phyloP scores from a whole-genome alignment of 169 alveolate species.

The Plasmodium vivax region DNA sequence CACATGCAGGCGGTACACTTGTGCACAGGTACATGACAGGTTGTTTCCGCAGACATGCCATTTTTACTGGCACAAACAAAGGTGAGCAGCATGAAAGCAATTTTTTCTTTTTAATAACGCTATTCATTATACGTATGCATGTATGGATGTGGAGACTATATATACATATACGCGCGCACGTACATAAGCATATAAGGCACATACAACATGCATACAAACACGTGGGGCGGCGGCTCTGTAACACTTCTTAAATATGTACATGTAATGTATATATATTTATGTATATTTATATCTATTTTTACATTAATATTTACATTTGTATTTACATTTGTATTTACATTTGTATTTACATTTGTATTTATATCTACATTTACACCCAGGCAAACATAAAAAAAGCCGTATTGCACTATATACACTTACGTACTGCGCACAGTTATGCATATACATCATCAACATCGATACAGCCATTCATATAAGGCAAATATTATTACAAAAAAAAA shows the following conservation, averaged over 20 bases:
- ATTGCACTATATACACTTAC: neutral
- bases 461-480: neutral
- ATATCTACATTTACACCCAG: neutral
- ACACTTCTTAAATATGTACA: neutral
- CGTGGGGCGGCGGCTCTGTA: neutral
- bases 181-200: neutral
- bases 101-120: neutral
- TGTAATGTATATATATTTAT: neutral
- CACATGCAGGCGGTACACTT: neutral
- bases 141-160: neutral
- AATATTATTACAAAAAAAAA: neutral
- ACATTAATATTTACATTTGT: conserved; percentile 7
- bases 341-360: neutral
- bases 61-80: neutral
- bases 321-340: neutral
- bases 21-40: neutral
- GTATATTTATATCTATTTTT: neutral
- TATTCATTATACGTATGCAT: neutral
- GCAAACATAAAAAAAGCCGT: neutral
- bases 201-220: neutral
- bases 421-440: neutral
- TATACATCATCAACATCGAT: neutral
- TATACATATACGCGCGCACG: neutral
- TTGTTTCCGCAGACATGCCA: neutral
- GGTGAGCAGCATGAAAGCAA: neutral